Conservation (phyloP, 176 grass and related monocot species). For the Oryza brachyantha region DNA sequence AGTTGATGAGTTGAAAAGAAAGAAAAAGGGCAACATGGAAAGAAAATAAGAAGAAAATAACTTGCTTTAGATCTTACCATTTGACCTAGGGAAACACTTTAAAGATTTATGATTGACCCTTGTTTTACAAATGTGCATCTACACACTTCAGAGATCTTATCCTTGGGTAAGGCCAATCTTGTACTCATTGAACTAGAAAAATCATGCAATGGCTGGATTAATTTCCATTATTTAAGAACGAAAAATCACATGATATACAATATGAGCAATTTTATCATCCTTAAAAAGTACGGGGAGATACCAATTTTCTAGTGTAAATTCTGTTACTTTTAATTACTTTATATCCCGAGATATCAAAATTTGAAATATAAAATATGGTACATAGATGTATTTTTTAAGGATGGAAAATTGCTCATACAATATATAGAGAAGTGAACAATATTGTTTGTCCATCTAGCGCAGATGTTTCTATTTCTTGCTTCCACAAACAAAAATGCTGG, state of each 20-base stretch:
- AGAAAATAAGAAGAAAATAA: background rate
- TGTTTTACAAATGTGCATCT: background rate
- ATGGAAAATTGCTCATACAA: no score
- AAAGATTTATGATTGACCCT: slow-evolving; percentile 12
- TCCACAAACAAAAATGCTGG: background rate
- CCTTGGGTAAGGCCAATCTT: background rate
- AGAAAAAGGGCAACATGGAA: background rate
- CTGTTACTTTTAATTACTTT: no score
- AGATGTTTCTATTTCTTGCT: background rate
- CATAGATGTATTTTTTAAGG: no score
- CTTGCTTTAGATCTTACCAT: slow-evolving; percentile 23
- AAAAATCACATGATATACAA: no score
- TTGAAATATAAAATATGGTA: no score
- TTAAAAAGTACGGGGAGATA: no score
- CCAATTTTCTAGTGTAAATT: no score
- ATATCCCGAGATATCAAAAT: no score
- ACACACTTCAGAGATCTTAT: background rate
- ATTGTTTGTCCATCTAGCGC: background rate
- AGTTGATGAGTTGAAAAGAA: slow-evolving; percentile 7
- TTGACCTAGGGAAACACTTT: slow-evolving; percentile 16
- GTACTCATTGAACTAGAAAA: no score
- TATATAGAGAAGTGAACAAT: background rate
- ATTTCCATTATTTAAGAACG: no score
- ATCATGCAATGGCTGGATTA: background rate
- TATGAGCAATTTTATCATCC: no score